Percentiles rank a stretch among this genome's conserved stretches.
Conservation (phyloP, 1,284 basidiomycete genomes). For the Ustilago cynodontis region DNA sequence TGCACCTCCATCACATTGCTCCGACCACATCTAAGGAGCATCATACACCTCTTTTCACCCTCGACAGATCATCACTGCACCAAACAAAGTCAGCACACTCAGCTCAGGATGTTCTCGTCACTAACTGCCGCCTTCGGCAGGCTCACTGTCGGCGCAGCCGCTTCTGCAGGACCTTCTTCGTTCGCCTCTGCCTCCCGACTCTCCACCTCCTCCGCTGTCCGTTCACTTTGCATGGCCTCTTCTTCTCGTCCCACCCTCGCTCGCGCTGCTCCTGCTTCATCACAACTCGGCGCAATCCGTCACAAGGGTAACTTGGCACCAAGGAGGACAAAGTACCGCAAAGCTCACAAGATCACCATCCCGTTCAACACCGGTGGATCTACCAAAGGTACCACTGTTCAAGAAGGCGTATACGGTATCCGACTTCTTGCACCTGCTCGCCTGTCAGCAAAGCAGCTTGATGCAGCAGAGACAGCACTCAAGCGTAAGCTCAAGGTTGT, state of each 20-base stretch:
- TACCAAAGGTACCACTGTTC: slow-evolving; percentile 90
- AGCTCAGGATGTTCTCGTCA: slow-evolving; percentile 28
- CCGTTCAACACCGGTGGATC: slow-evolving; percentile 79
- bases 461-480: slow-evolving; percentile 86
- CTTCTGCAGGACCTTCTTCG: slow-evolving; percentile 20
- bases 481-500: slow-evolving; percentile 90
- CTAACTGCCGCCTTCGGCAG: slow-evolving; percentile 36
- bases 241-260: slow-evolving; percentile 13
- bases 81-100: neutral
- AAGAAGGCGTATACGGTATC: slow-evolving; percentile 91
- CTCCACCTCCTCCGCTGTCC: slow-evolving; percentile 10
- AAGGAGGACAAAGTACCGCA: slow-evolving; percentile 82
- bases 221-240: slow-evolving; percentile 24
- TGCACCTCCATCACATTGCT: neutral
- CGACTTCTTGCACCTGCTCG: slow-evolving; percentile 86
- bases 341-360: slow-evolving; percentile 87
- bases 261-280: neutral
- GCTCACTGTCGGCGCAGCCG: slow-evolving; percentile 19
- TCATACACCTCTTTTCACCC: neutral
- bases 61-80: neutral
- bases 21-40: slow-evolving; percentile 7
- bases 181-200: slow-evolving; percentile 8
- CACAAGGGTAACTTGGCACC: slow-evolving; percentile 81
- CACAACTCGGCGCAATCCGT: slow-evolving; percentile 67
- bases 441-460: slow-evolving; percentile 90